These are phyloP conservation scores for Diplodia sapinea DNA, from an alignment of 2,329 filamentous ascomycete genomes.

Conservation along the genomic window DNA sequence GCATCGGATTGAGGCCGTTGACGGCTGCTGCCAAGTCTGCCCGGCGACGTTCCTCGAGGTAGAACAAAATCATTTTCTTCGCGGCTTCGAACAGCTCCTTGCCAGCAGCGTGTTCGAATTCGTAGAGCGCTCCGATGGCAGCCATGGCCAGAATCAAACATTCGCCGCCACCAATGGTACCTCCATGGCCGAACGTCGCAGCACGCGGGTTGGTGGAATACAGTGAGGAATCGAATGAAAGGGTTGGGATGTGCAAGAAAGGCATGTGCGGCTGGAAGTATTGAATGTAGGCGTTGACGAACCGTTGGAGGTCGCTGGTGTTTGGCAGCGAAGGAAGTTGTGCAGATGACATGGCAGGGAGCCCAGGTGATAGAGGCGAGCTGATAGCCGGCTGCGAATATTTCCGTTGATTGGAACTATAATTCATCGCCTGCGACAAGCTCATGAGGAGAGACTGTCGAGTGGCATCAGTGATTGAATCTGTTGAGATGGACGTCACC, in stretches of 20 bases:
- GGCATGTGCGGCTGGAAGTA: slow-evolving; percentile 94
- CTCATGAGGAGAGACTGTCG: slow-evolving; percentile 67
- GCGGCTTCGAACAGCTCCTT: slow-evolving; percentile 89
- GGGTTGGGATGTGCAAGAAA: slow-evolving; percentile 89
- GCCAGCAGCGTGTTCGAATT: slow-evolving; percentile 78
- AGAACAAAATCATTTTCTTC: slow-evolving; percentile 93
- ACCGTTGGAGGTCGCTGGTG: slow-evolving; percentile 85
- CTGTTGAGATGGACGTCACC: slow-evolving; percentile 65
- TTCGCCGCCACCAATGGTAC: slow-evolving; percentile 75
- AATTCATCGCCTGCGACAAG: slow-evolving; percentile 64
- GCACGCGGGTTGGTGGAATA: slow-evolving; percentile 66
- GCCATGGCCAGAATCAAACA: slow-evolving; percentile 89
- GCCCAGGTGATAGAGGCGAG: slow-evolving; percentile 53
- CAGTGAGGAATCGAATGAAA: slow-evolving; percentile 83
- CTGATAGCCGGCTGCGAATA: slow-evolving; percentile 65
- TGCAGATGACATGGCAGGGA: slow-evolving; percentile 42
- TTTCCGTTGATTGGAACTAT: slow-evolving; percentile 59
- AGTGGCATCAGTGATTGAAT: slow-evolving; percentile 70
- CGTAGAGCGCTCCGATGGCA: slow-evolving; percentile 85
- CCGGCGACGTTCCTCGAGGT: slow-evolving; percentile 88
- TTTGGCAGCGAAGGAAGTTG: slow-evolving; percentile 71
- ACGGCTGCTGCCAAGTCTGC: slow-evolving; percentile 73
- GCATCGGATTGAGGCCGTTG: slow-evolving; percentile 57
- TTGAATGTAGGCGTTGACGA: slow-evolving; percentile 85
- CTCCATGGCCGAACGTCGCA: slow-evolving; percentile 61